Evolutionary conservation across 805 yeast genomes (phyloP), one percentile per base, ranked within the genome.

Genomic region (Torulaspora indica): DNA sequence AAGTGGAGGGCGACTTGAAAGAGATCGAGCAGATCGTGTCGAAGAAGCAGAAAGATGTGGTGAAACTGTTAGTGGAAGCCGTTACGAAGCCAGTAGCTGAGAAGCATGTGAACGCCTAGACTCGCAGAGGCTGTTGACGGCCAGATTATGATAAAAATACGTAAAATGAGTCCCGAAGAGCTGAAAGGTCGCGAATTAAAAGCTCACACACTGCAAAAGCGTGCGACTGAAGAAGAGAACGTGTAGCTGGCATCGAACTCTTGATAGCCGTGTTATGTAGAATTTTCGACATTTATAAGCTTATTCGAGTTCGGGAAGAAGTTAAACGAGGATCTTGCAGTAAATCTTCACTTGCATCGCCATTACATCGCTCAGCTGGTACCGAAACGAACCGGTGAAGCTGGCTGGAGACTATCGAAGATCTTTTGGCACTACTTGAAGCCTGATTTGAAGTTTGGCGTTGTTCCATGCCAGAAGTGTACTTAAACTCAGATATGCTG

Each of bases 81-180:
- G 85, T 89, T 49, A 77, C 79, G 44, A 71, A 76, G 45, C 95
- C 97, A 54, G 78, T 76, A 40, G 93, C 95, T 33, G 86, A 82
- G 63, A 72, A 88, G 58, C 96, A 90, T 67, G 70, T 81, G 64
- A 89, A 89, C 64, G 93, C 93, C 23, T 48, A 22, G 20, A 32
- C 34, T 5, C 14, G 22, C 13, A 20, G 8, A 8, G 14, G 3
- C 29, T 14, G 5, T 20, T 5, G 8, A 22, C 23, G 22, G 27
- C 27, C 31, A 32, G 27, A 40, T 32, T 24, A 40, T 32, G 43
- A 40, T 40, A 34, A 34, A 32, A 28, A 23, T 28, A 34, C 31
- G 24, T 29, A 31, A 15, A 31, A 18, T 31, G 14, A 31, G 34
- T 14, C 34, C 34, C 20, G 20, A 20, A 10, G 20, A 12, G 20